phyloP scores from a whole-genome alignment of 352 stramenopile species.

The Phytopythium vexans region DNA sequence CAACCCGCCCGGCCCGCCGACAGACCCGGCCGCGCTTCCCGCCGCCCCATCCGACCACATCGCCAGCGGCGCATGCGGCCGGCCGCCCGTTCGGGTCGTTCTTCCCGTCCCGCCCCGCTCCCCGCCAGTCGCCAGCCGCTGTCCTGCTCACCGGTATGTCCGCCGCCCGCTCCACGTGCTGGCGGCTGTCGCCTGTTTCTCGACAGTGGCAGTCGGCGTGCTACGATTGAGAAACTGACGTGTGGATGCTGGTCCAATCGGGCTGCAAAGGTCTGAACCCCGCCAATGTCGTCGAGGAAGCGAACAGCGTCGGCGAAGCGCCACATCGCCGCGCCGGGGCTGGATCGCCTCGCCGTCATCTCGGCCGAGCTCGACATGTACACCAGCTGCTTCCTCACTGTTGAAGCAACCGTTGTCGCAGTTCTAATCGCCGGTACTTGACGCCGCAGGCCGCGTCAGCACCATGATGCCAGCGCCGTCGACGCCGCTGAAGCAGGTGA shows the following conservation, averaged over 20 bases:
- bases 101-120: not conserved
- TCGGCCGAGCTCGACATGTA: constrained; percentile 7
- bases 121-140: not conserved
- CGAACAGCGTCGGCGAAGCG: not conserved
- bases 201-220: no score
- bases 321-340: constrained; percentile 4
- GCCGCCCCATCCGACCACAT: no score
- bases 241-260: no score
- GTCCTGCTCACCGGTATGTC: not conserved
- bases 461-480: no score
- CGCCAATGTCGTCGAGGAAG: constrained; percentile 2
- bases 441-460: no score
- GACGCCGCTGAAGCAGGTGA: no score
- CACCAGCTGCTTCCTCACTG: not conserved
- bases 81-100: no score
- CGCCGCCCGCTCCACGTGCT: not conserved
- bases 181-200: not conserved
- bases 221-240: no score
- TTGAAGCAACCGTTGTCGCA: no score
- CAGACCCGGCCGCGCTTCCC: no score
- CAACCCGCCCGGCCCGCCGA: not conserved
- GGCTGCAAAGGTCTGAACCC: not conserved
- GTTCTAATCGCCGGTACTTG: no score
- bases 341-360: constrained; percentile 10
- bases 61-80: no score